A percentile compares a stretch with the other conserved stretches of the same genome.
Conservation (phyloP, 331 rosid genomes). For the Acacia pycnantha region DNA sequence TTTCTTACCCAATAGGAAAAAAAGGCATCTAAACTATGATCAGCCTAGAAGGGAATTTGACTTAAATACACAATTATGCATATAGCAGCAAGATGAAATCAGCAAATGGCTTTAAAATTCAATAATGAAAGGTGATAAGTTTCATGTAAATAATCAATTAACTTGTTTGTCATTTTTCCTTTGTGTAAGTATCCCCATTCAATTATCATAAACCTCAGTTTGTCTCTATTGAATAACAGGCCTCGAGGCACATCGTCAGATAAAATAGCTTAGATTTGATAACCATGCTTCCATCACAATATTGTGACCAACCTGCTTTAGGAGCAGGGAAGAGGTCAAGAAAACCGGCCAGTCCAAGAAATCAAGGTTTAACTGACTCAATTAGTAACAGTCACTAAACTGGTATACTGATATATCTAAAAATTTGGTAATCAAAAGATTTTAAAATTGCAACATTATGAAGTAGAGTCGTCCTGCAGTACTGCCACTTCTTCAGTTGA, state of each 20-base stretch:
- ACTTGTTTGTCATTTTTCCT: background rate
- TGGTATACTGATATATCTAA: background rate
- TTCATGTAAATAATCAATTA: background rate
- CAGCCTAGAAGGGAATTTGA: background rate
- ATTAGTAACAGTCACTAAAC: background rate
- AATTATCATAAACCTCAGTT: background rate
- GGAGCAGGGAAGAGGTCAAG: background rate
- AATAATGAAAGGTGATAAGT: background rate
- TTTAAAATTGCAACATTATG: background rate
- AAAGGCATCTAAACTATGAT: background rate
- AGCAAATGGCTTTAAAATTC: background rate
- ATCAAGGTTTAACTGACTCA: background rate
- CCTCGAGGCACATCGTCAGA: background rate
- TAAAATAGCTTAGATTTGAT: background rate
- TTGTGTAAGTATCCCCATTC: background rate
- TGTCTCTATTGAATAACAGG: background rate
- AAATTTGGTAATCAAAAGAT: background rate
- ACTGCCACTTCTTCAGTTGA: background rate
- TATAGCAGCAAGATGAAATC: background rate
- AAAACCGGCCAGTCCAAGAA: background rate
- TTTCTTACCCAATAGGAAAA: background rate
- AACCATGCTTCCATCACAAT: background rate
- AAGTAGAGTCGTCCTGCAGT: background rate
- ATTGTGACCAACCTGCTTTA: background rate
- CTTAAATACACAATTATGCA: slow-evolving; percentile 1